Conservation (phyloP, 202 grass and related monocot species). For the Panicum virgatum region DNA sequence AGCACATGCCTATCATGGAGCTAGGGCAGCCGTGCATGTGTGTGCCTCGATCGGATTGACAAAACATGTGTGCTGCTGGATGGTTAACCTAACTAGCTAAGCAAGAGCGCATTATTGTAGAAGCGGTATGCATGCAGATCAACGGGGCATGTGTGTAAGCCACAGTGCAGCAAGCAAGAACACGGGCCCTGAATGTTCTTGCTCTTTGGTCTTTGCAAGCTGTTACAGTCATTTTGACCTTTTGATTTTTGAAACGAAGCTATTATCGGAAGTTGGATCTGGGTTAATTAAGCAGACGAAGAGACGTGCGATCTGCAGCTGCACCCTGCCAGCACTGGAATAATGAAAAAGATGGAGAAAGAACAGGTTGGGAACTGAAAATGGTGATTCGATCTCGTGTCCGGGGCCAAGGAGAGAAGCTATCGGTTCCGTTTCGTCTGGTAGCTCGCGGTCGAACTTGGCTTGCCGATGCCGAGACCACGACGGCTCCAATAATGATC, state of each 20-base stretch:
- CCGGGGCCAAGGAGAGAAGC: background rate
- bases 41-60: slow-evolving; percentile 1
- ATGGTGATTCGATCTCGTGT: too few species aligned
- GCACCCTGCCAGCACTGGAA: background rate
- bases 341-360: background rate
- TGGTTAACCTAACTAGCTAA: background rate
- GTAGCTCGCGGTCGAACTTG: background rate
- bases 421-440: too few species aligned
- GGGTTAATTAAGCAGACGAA: background rate
- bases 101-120: background rate
- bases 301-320: background rate
- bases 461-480: slow-evolving; percentile 11
- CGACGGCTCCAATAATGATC: slow-evolving; percentile 29
- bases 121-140: background rate
- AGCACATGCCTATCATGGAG: slow-evolving; percentile 41
- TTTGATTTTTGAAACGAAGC: background rate
- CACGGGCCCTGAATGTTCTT: background rate
- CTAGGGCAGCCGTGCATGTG: slow-evolving; percentile 39
- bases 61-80: slow-evolving; percentile 17
- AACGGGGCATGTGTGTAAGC: background rate
- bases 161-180: background rate
- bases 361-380: too few species aligned
- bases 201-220: background rate
- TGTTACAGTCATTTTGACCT: background rate
- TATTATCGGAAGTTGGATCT: background rate